Percentiles rank a stretch among this genome's conserved stretches.
Conservation (phyloP, 306 rosid genomes). For the Inga leiocalycina region DNA sequence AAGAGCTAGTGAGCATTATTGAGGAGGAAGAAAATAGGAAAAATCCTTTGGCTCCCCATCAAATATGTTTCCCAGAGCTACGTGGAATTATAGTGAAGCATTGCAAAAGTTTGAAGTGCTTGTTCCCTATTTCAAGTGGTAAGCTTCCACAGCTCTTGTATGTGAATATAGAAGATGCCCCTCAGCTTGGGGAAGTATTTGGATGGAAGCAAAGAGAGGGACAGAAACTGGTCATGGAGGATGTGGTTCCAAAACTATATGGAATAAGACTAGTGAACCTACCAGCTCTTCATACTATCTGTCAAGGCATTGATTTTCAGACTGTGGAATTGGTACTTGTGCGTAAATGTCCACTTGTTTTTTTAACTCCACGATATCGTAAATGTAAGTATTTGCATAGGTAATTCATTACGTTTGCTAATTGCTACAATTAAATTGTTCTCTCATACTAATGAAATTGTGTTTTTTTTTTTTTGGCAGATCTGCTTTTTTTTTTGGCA, state of each 20-base stretch:
- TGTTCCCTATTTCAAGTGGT: not conserved
- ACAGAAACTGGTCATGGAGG: no score
- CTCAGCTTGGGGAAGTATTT: not conserved
- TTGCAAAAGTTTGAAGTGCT: not conserved
- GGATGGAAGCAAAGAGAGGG: no score
- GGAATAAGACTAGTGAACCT: no score
- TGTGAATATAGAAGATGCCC: slow-evolving; percentile 5
- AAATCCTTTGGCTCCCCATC: not conserved
- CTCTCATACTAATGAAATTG: no score
- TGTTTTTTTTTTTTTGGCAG: no score
- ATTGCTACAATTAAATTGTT: no score
- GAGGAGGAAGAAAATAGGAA: not conserved
- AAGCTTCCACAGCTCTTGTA: slow-evolving; percentile 5
- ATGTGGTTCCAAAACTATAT: not conserved
- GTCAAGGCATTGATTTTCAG: no score
- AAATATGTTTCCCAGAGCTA: not conserved
- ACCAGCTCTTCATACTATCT: no score
- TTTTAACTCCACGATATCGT: not conserved
- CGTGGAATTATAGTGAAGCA: not conserved
- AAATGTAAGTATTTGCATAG: not conserved
- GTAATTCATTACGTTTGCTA: no score
- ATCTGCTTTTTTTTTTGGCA: no score
- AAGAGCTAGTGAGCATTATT: slow-evolving; percentile 10
- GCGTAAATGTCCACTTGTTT: not conserved
- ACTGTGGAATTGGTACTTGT: not conserved